Conservation (phyloP, 1,284 basidiomycete species). For the Leccinum olivaceoglutinosum region DNA sequence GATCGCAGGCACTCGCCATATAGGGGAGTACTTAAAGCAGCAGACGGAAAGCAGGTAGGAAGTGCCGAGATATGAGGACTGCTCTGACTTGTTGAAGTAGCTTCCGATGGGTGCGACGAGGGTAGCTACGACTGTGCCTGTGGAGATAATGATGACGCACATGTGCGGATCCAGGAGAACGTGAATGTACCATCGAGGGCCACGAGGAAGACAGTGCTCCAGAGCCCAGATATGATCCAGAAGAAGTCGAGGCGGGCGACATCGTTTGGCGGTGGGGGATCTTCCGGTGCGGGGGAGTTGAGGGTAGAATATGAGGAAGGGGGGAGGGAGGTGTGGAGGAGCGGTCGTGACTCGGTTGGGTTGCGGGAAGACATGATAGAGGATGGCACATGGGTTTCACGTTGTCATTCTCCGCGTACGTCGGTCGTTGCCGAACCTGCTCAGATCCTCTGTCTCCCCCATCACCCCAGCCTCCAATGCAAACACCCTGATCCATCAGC, state of each 20-base stretch:
- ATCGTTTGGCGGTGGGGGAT: conserved; percentile 23
- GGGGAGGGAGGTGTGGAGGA: conserved; percentile 14
- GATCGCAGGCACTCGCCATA: conserved; percentile 54
- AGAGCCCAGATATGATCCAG: conserved; percentile 71
- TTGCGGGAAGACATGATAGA: conserved; percentile 18
- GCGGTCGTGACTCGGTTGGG: conserved; percentile 23
- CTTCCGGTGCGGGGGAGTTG: conserved; percentile 32
- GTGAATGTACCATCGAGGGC: conserved; percentile 75
- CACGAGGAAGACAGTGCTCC: conserved; percentile 76
- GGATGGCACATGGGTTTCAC: conserved; percentile 15
- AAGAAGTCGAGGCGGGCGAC: conserved; percentile 40
- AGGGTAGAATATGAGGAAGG: conserved; percentile 8
- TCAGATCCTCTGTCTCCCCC: conserved; percentile 2
- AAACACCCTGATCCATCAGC: neutral
- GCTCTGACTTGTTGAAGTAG: conserved; percentile 71
- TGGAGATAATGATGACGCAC: neutral
- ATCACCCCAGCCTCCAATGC: neutral
- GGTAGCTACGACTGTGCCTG: conserved; percentile 76
- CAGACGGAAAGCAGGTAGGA: conserved; percentile 85
- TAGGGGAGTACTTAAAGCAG: conserved; percentile 85
- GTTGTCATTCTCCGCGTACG: conserved; percentile 30
- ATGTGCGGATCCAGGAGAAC: conserved; percentile 8
- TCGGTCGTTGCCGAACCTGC: conserved; percentile 23
- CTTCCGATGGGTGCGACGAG: conserved; percentile 75
- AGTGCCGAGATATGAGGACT: conserved; percentile 84